Evolutionary conservation across 768 basidiomycete species (phyloP).

Genomic region (Pleurotus tuber-regium): DNA sequence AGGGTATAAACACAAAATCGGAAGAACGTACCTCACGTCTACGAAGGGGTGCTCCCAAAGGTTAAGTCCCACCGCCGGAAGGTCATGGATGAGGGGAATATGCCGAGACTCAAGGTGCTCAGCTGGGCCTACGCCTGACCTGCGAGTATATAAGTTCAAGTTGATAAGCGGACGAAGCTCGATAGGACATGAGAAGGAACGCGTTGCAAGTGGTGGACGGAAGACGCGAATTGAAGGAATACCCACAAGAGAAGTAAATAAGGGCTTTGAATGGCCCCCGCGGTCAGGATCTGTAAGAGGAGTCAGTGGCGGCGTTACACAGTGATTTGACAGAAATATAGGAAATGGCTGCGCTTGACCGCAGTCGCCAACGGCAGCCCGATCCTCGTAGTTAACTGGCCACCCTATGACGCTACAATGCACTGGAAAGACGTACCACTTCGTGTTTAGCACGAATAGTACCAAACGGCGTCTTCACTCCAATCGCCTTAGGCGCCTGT

Average conservation of each 20-base stretch:
- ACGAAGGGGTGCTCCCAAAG: slow-evolving; percentile 8
- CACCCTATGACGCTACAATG: too few relatives aligned
- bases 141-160: neutral
- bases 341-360: neutral
- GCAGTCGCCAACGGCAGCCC: too few relatives aligned
- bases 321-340: neutral
- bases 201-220: neutral
- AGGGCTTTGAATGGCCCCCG: slow-evolving; percentile 8
- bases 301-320: neutral
- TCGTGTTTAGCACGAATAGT: neutral
- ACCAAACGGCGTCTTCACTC: slow-evolving; percentile 2
- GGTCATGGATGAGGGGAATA: neutral
- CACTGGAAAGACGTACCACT: slow-evolving; percentile 8
- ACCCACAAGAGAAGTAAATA: slow-evolving; percentile 4
- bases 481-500: neutral
- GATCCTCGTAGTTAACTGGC: too few relatives aligned
- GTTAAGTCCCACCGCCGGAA: slow-evolving; percentile 3
- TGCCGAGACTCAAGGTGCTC: neutral
- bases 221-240: neutral
- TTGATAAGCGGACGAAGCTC: too few relatives aligned
- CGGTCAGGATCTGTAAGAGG: neutral
- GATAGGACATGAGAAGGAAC: too few relatives aligned
- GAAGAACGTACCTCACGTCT: slow-evolving; percentile 1
- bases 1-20: too few relatives aligned
- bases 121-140: slow-evolving; percentile 6